These are phyloP conservation scores for Populus tomentosa DNA, from an alignment of 441 rosid species.

Conservation along the genomic window DNA sequence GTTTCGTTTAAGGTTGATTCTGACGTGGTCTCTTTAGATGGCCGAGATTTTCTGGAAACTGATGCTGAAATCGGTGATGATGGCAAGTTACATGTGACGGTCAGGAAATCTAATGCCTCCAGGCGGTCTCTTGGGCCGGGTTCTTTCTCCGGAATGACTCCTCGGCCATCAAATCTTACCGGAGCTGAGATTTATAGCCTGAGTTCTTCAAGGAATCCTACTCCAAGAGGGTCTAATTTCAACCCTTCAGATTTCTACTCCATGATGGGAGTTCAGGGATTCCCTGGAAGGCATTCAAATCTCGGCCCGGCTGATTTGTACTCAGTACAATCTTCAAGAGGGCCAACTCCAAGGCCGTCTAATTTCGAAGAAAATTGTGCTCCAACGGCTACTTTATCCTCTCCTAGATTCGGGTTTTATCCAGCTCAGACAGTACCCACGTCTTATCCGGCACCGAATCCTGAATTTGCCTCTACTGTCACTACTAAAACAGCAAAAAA, in stretches of 20 bases:
- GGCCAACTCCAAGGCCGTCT: conserved; percentile 69
- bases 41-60: conserved; percentile 67
- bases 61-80: conserved; percentile 90
- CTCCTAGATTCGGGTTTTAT: conserved; percentile 81
- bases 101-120: conserved; percentile 81
- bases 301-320: conserved; percentile 64
- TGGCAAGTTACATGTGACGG: conserved; percentile 86
- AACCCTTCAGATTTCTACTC: conserved; percentile 86
- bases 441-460: conserved; percentile 88
- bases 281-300: conserved; percentile 64
- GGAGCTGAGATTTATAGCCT: conserved; percentile 93
- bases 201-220: conserved; percentile 80
- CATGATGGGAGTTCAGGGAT: conserved; percentile 73
- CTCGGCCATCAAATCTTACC: conserved; percentile 65
- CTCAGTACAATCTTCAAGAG: conserved; percentile 80
- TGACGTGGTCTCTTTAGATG: conserved; percentile 85
- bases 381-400: conserved; percentile 42
- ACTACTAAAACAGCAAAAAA: conserved; percentile 27
- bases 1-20: conserved; percentile 93
- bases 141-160: conserved; percentile 55
- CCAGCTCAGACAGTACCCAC: conserved; percentile 58
- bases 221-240: conserved; percentile 95
- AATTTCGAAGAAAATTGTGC: conserved; percentile 79
- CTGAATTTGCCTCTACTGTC: conserved; percentile 39
- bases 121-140: conserved; percentile 57